Conservation (phyloP, 2,329 filamentous ascomycete species). For the Fusarium tricinctum region DNA sequence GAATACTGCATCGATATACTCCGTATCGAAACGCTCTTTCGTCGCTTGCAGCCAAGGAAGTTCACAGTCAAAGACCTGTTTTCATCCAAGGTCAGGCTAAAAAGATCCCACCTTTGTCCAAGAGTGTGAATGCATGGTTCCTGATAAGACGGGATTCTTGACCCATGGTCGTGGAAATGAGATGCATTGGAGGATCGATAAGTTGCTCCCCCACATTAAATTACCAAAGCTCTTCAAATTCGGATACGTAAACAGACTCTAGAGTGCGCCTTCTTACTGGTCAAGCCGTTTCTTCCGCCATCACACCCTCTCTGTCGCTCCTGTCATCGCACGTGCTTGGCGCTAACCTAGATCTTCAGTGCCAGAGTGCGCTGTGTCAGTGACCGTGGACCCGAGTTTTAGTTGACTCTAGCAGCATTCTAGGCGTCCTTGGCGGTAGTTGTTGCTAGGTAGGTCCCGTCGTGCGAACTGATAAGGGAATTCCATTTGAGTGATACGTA, state of each 20-base stretch:
- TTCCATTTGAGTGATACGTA: slow-evolving; percentile 27
- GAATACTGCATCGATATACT: no score
- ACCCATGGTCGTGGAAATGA: slow-evolving; percentile 37
- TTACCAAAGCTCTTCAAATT: slow-evolving; percentile 52
- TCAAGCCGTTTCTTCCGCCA: slow-evolving; percentile 12
- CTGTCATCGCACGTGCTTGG: slow-evolving; percentile 36
- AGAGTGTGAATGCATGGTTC: slow-evolving; percentile 33
- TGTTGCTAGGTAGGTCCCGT: neutral
- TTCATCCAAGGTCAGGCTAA: neutral
- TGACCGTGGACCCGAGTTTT: slow-evolving; percentile 20
- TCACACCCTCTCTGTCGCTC: slow-evolving; percentile 23
- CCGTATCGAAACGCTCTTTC: no score
- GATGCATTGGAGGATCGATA: slow-evolving; percentile 35
- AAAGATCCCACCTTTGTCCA: slow-evolving; percentile 23
- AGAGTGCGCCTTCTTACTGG: slow-evolving; percentile 46
- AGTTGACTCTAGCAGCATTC: slow-evolving; percentile 21
- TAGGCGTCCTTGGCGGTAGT: slow-evolving; percentile 23
- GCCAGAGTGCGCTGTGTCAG: slow-evolving; percentile 39
- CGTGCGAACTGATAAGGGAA: slow-evolving; percentile 37
- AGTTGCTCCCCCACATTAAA: slow-evolving; percentile 39
- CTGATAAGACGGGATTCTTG: slow-evolving; percentile 38
- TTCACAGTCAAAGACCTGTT: neutral
- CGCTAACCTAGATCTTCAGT: slow-evolving; percentile 29
- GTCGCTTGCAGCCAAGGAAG: neutral
- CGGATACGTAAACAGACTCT: slow-evolving; percentile 54